Conservation (phyloP, 2,329 filamentous ascomycete species). For the Ramularia endophylla region DNA sequence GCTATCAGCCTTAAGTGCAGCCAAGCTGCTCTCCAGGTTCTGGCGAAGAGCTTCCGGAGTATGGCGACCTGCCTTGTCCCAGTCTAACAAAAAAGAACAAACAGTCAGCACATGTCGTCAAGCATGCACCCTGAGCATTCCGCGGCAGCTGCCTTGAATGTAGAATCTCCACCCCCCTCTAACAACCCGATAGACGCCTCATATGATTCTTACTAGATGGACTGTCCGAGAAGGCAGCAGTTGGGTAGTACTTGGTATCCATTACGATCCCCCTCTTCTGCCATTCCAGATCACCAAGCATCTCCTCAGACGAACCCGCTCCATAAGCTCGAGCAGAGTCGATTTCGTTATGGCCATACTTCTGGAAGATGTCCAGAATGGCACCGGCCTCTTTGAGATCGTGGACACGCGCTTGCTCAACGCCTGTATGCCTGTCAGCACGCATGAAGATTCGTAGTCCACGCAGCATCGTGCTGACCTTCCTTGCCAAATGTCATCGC, state of each 20-base stretch:
- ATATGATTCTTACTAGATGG: not conserved
- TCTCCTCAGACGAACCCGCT: conserved; percentile 22
- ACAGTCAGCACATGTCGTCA: no score
- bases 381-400: conserved; percentile 14
- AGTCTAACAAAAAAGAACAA: no score
- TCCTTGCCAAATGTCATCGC: conserved; percentile 20
- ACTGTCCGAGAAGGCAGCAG: not conserved
- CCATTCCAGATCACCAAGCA: conserved; percentile 25
- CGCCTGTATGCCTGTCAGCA: not conserved
- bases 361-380: conserved; percentile 26
- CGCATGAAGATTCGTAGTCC: no score
- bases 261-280: conserved; percentile 23
- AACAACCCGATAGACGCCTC: no score
- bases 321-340: conserved; percentile 27
- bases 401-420: conserved; percentile 23
- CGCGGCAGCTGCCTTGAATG: no score
- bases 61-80: not conserved
- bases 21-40: conserved; percentile 59
- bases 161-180: no score
- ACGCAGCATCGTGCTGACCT: not conserved
- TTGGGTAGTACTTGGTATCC: conserved; percentile 27
- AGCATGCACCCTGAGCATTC: no score
- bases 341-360: conserved; percentile 27
- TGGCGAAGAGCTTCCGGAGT: conserved; percentile 39
- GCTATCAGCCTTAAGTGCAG: conserved; percentile 62